Percentiles rank a stretch among this genome's conserved stretches.
These are phyloP conservation scores for Paramecium sexaurelia DNA, from an alignment of 73 alveolate genomes.

Conservation along the genomic window DNA sequence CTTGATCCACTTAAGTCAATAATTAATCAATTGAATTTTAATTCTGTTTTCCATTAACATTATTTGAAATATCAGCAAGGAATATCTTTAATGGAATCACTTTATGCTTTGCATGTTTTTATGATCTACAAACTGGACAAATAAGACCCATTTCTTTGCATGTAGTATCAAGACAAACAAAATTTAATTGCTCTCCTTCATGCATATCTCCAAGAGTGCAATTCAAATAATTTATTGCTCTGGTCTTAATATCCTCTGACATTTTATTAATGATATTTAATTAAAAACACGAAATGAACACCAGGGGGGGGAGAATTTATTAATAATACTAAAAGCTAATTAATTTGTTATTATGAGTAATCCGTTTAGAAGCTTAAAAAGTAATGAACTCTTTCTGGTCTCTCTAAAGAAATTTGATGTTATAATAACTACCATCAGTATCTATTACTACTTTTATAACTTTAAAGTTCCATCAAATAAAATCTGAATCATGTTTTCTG, in stretches of 20 bases:
- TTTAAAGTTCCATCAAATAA: neutral
- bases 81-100: slow-evolving; percentile 67
- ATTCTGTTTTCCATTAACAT: neutral
- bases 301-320: neutral
- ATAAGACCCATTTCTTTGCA: slow-evolving; percentile 67
- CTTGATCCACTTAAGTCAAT: neutral
- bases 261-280: slow-evolving; percentile 32
- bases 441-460: neutral
- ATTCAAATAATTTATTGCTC: slow-evolving; percentile 38
- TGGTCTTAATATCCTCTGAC: slow-evolving; percentile 60
- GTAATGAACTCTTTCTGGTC: neutral
- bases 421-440: neutral
- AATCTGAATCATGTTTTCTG: neutral
- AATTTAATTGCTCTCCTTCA: slow-evolving; percentile 68
- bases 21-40: slow-evolving; percentile 1
- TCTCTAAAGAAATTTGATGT: neutral
- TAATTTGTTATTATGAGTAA: neutral
- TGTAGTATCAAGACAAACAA: slow-evolving; percentile 60
- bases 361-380: neutral
- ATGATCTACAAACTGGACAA: slow-evolving; percentile 66
- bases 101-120: slow-evolving; percentile 63
- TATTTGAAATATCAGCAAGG: slow-evolving; percentile 54
- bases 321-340: neutral
- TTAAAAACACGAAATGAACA: neutral
- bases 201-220: slow-evolving; percentile 66